phyloP scores from a whole-genome alignment of 2,329 filamentous ascomycete genomes.

The Fusarium albidum region DNA sequence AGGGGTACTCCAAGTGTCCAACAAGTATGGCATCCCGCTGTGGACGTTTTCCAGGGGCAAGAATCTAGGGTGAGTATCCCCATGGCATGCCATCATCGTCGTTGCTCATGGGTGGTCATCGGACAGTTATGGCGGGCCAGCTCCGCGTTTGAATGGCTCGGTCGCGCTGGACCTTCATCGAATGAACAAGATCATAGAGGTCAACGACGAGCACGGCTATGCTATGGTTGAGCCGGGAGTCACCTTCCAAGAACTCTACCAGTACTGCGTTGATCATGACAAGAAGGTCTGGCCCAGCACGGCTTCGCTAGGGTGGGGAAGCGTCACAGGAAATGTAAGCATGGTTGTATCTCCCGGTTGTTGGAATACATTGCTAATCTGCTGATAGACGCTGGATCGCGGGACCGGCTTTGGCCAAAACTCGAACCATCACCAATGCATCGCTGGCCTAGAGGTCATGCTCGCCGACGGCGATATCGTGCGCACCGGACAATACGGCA shows the following conservation, averaged over 20 bases:
- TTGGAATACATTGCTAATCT: neutral
- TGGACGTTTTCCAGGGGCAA: slow-evolving; percentile 6
- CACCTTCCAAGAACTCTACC: slow-evolving; percentile 8
- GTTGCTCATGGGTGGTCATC: neutral
- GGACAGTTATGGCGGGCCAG: slow-evolving; percentile 12
- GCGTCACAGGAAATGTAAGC: slow-evolving; percentile 13
- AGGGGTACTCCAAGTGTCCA: slow-evolving; percentile 2
- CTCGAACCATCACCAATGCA: slow-evolving; percentile 11
- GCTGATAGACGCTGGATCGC: slow-evolving; percentile 12
- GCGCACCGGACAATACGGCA: slow-evolving; percentile 13
- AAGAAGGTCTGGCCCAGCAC: neutral
- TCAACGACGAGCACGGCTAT: slow-evolving; percentile 9
- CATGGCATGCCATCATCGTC: neutral
- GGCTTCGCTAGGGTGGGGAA: slow-evolving; percentile 10
- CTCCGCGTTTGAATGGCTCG: slow-evolving; percentile 5
- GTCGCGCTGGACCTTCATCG: slow-evolving; percentile 2
- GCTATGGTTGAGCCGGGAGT: slow-evolving; percentile 9
- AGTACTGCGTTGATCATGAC: neutral
- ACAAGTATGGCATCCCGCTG: neutral
- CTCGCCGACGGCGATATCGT: slow-evolving; percentile 6
- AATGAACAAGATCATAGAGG: slow-evolving; percentile 11
- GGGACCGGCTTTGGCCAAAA: slow-evolving; percentile 3
- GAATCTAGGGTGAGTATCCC: slow-evolving; percentile 4
- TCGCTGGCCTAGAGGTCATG: slow-evolving; percentile 10
- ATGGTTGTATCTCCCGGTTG: no score